Percentiles rank a stretch among this genome's conserved stretches.
Evolutionary conservation across 805 yeast genomes (phyloP).

Genomic region (Zygoascus biomembranicola): DNA sequence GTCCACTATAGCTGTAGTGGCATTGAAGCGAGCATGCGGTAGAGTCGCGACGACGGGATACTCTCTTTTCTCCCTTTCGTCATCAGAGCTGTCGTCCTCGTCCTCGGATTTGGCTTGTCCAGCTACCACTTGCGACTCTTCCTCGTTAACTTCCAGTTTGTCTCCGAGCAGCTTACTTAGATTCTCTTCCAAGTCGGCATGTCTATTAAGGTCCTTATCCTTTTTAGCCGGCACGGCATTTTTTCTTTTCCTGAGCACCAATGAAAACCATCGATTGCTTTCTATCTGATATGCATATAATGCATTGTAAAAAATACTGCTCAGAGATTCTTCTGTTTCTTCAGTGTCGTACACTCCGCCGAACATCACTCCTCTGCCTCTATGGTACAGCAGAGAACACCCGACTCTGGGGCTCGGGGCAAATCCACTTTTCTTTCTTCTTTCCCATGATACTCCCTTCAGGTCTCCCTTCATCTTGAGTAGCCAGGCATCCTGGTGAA

Average conservation of each 20-base stretch:
- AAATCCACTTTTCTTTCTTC: constrained; percentile 81
- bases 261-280: constrained; percentile 78
- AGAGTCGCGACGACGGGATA: constrained; percentile 51
- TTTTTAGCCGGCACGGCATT: constrained; percentile 36
- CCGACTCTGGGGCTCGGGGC: constrained; percentile 95
- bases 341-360: constrained; percentile 95
- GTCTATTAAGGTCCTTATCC: constrained; percentile 37
- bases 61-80: constrained; percentile 34
- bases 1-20: constrained; percentile 75
- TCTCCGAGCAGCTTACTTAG: constrained; percentile 39
- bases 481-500: constrained; percentile 77
- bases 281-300: constrained; percentile 77
- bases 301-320: constrained; percentile 75
- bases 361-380: constrained; percentile 84
- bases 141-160: constrained; percentile 23
- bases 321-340: constrained; percentile 88
- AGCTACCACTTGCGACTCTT: constrained; percentile 34
- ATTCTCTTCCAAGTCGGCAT: constrained; percentile 74
- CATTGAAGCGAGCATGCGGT: constrained; percentile 87
- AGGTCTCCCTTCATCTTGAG: constrained; percentile 82
- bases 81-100: constrained; percentile 31
- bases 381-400: constrained; percentile 78
- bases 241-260: constrained; percentile 48
- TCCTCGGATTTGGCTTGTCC: constrained; percentile 17
- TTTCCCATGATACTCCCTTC: constrained; percentile 72